These are phyloP conservation scores for Metarhizium brunneum DNA, from an alignment of 2,329 filamentous ascomycete species.

Conservation along the genomic window DNA sequence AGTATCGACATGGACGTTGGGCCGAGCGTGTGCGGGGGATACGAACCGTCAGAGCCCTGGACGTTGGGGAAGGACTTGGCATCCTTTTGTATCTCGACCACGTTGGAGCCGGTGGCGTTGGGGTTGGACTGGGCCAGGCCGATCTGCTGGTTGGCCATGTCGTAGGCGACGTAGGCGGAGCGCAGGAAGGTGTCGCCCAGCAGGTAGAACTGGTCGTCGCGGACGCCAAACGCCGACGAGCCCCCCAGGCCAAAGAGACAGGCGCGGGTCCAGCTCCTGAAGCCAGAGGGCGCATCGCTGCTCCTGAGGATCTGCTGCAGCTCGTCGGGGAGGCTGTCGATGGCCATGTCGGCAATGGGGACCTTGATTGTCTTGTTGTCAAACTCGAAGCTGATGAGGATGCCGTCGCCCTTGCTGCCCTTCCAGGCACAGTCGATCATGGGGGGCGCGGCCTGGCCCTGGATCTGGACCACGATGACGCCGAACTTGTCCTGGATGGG, in stretches of 20 bases:
- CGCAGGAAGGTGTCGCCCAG: conserved; percentile 51
- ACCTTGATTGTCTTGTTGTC: conserved; percentile 38
- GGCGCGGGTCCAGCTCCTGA: conserved; percentile 29
- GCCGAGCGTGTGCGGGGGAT: background rate
- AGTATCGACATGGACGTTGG: background rate
- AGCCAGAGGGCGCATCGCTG: conserved; percentile 17
- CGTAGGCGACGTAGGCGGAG: conserved; percentile 48
- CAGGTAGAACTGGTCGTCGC: conserved; percentile 27
- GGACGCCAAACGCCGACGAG: conserved; percentile 23
- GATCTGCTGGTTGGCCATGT: conserved; percentile 40
- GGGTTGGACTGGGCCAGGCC: conserved; percentile 44
- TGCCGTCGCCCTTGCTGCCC: conserved; percentile 26
- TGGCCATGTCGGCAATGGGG: conserved; percentile 42
- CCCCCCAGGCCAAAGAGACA: conserved; percentile 49
- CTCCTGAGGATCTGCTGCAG: conserved; percentile 29
- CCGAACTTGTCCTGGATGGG: conserved; percentile 43
- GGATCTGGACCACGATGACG: conserved; percentile 29
- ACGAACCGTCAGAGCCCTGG: conserved; percentile 30
- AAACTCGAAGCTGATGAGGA: conserved; percentile 44
- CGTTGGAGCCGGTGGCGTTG: conserved; percentile 31
- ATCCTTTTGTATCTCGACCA: conserved; percentile 34
- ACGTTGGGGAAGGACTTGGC: conserved; percentile 31
- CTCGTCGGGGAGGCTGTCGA: conserved; percentile 32
- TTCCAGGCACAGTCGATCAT: conserved; percentile 43
- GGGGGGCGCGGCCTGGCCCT: conserved; percentile 30